Percentiles rank a stretch among this genome's conserved stretches.
Conservation (phyloP, 2,329 filamentous ascomycete species). For the Colletotrichum orbiculare region DNA sequence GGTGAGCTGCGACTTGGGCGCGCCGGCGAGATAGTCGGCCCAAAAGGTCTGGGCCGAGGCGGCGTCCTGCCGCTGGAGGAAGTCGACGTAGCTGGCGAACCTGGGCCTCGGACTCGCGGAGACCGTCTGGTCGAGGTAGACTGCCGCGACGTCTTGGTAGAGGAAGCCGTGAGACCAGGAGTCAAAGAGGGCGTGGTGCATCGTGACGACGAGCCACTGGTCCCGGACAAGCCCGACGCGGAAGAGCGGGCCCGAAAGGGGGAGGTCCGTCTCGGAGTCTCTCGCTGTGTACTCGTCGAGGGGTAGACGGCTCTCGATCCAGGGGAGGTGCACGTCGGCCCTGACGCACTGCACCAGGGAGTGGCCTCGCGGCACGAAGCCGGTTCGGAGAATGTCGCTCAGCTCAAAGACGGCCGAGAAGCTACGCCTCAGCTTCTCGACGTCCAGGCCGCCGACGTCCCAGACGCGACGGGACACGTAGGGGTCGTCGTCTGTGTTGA, state of each 20-base stretch:
- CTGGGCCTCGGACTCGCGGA: background rate
- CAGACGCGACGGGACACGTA: constrained; percentile 39
- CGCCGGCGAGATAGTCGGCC: background rate
- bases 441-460: constrained; percentile 32
- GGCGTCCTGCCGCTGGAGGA: background rate
- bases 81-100: constrained; percentile 27
- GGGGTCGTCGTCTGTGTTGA: constrained; percentile 15
- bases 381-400: constrained; percentile 36
- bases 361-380: constrained; percentile 28
- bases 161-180: constrained; percentile 46
- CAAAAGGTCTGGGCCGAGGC: background rate
- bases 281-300: background rate
- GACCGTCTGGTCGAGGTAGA: background rate
- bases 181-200: constrained; percentile 48
- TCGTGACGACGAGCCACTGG: constrained; percentile 41
- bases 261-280: background rate
- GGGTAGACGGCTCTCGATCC: background rate
- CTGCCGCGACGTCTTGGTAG: constrained; percentile 40
- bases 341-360: constrained; percentile 9
- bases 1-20: background rate
- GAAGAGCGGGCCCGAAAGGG: background rate
- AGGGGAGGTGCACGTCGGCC: background rate
- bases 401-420: constrained; percentile 34
- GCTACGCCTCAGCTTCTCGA: constrained; percentile 16
- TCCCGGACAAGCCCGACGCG: background rate